Conservation (phyloP, 352 stramenopile genomes). For the Phytopythium chamaehyphon region DNA sequence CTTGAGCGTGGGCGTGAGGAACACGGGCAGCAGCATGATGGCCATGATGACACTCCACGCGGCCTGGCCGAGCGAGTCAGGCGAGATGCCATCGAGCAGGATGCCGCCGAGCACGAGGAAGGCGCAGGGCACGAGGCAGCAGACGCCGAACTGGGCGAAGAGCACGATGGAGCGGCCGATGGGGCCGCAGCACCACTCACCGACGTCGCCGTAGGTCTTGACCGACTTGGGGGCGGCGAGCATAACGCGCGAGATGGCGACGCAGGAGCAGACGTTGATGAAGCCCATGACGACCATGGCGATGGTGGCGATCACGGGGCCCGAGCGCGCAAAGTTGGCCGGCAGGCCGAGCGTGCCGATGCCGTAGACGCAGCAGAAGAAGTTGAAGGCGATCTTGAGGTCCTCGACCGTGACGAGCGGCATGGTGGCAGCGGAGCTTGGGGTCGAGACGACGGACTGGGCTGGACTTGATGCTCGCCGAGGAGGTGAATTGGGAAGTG, state of each 20-base stretch:
- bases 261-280: constrained; percentile 55
- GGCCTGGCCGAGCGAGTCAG: constrained; percentile 35
- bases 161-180: constrained; percentile 48
- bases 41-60: constrained; percentile 68
- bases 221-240: constrained; percentile 50
- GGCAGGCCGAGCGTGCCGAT: constrained; percentile 61
- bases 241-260: constrained; percentile 56
- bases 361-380: constrained; percentile 64
- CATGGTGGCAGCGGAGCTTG: constrained; percentile 22
- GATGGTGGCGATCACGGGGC: constrained; percentile 33
- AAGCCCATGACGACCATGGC: constrained; percentile 58
- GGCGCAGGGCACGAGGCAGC: constrained; percentile 41
- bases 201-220: constrained; percentile 59
- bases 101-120: constrained; percentile 65
- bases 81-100: constrained; percentile 48
- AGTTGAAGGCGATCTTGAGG: constrained; percentile 59
- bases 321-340: constrained; percentile 58
- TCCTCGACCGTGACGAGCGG: constrained; percentile 58
- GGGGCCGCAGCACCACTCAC: constrained; percentile 48
- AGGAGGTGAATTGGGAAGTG: constrained; percentile 2
- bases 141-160: constrained; percentile 52
- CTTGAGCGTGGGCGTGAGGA: constrained; percentile 59
- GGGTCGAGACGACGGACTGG: neutral
- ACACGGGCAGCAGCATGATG: constrained; percentile 38
- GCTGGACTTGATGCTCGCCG: neutral